Percentiles rank a stretch among this genome's conserved stretches.
These are phyloP conservation scores for Ajuga chamaepitys DNA, from an alignment of 257 asterid genomes.

Conservation along the genomic window DNA sequence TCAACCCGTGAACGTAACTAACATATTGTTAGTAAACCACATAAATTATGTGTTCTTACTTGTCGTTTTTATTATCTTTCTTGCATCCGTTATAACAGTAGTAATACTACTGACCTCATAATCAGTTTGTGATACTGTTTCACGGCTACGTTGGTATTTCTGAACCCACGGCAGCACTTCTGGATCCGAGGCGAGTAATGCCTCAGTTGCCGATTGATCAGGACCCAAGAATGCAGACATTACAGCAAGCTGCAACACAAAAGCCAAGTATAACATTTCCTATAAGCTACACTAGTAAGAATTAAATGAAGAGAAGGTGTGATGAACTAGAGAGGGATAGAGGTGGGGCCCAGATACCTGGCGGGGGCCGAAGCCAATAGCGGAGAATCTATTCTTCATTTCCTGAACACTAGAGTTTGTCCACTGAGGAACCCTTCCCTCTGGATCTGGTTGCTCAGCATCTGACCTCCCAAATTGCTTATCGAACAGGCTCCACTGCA, in stretches of 20 bases:
- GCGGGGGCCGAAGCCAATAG: constrained; percentile 85
- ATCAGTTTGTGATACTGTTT: constrained; percentile 88
- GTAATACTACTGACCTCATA: constrained; percentile 52
- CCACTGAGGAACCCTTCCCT: constrained; percentile 90
- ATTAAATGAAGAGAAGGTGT: background rate
- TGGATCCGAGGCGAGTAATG: constrained; percentile 64
- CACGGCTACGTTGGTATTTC: constrained; percentile 95
- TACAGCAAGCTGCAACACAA: constrained; percentile 65
- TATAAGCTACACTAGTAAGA: background rate
- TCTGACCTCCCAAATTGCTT: constrained; percentile 78
- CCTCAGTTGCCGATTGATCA: constrained; percentile 82
- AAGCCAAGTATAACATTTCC: background rate
- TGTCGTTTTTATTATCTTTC: too few species aligned
- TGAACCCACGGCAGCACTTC: constrained; percentile 85
- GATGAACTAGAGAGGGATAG: background rate
- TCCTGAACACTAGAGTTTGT: constrained; percentile 63
- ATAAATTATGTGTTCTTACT: too few species aligned
- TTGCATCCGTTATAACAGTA: too few species aligned
- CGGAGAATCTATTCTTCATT: constrained; percentile 69
- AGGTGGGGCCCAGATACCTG: constrained; percentile 40
- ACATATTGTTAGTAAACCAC: too few species aligned
- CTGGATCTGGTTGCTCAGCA: constrained; percentile 81
- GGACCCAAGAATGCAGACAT: constrained; percentile 95
- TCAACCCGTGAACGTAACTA: too few species aligned
- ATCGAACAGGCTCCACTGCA: constrained; percentile 90